Percentiles rank a stretch among this genome's conserved stretches.
phyloP scores from a whole-genome alignment of 805 yeast genomes.

The Candida vartiovaarae region DNA sequence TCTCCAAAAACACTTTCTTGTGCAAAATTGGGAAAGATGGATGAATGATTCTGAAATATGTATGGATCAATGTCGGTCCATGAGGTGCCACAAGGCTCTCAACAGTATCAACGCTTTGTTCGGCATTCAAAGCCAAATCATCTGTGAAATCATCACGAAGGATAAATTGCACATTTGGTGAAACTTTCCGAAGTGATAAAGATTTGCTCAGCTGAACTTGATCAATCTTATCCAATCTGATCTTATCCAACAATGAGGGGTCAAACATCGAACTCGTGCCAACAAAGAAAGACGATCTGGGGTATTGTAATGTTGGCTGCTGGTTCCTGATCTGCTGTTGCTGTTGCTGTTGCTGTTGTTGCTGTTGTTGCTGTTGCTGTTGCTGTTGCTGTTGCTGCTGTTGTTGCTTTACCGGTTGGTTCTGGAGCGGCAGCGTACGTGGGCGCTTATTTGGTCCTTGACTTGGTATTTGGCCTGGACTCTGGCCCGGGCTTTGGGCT shows the following conservation, averaged over 20 bases:
- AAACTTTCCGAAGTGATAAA: constrained; percentile 70
- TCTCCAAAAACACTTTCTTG: constrained; percentile 85
- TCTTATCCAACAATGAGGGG: constrained; percentile 54
- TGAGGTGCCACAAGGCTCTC: constrained; percentile 88
- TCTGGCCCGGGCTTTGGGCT: too few relatives aligned
- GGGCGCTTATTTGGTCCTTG: constrained; percentile 5
- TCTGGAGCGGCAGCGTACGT: constrained; percentile 1
- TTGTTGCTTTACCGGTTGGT: neutral
- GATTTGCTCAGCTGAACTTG: constrained; percentile 69
- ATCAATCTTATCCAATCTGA: constrained; percentile 63
- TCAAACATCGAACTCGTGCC: constrained; percentile 89
- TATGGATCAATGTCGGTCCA: constrained; percentile 72
- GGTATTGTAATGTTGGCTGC: constrained; percentile 61
- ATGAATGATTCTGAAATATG: constrained; percentile 80
- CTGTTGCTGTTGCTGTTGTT: constrained; percentile 6
- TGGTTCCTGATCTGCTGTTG: constrained; percentile 12
- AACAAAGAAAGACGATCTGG: constrained; percentile 81
- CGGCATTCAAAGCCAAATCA: constrained; percentile 58
- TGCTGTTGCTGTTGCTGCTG: constrained; percentile 2
- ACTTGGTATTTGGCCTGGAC: neutral
- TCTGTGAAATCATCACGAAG: constrained; percentile 76
- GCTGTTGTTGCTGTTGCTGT: constrained; percentile 1
- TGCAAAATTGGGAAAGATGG: constrained; percentile 90
- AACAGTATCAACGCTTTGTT: constrained; percentile 73
- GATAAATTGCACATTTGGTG: constrained; percentile 67